Evolutionary conservation across 139 green algal species (phyloP).

Genomic region (Chlorella sp.): DNA sequence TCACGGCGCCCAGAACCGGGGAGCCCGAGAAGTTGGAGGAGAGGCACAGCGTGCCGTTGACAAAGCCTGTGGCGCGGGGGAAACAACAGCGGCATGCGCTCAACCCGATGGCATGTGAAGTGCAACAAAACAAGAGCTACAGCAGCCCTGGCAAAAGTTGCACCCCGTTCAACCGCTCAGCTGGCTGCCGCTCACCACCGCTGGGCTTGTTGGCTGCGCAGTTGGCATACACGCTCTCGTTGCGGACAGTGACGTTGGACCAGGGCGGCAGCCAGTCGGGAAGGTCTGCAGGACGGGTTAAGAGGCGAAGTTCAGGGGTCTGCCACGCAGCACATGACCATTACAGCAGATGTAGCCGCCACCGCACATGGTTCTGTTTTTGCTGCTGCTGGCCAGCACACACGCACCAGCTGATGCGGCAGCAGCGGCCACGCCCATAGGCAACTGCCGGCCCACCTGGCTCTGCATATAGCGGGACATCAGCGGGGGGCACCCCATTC

Average conservation of each 20-base stretch:
- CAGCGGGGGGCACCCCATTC: neutral
- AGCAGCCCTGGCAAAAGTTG: too few relatives aligned
- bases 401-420: neutral
- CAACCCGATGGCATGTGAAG: too few relatives aligned
- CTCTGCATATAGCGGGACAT: neutral
- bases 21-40: neutral
- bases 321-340: neutral
- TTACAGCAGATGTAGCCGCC: too few relatives aligned
- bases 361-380: too few relatives aligned
- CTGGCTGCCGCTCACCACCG: too few relatives aligned
- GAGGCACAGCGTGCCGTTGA: neutral
- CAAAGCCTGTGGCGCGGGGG: neutral
- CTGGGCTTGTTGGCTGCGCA: too few relatives aligned
- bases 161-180: too few relatives aligned
- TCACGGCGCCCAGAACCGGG: neutral
- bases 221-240: too few relatives aligned
- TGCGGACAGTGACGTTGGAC: neutral
- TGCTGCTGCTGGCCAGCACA: too few relatives aligned
- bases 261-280: conserved; percentile 28
- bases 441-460: neutral
- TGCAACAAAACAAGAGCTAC: too few relatives aligned
- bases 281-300: neutral
- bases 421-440: too few relatives aligned
- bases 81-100: too few relatives aligned
- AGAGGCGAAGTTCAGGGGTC: neutral